phyloP scores from a whole-genome alignment of 1,139 yeast genomes.

The Saccharomyces uvarum region DNA sequence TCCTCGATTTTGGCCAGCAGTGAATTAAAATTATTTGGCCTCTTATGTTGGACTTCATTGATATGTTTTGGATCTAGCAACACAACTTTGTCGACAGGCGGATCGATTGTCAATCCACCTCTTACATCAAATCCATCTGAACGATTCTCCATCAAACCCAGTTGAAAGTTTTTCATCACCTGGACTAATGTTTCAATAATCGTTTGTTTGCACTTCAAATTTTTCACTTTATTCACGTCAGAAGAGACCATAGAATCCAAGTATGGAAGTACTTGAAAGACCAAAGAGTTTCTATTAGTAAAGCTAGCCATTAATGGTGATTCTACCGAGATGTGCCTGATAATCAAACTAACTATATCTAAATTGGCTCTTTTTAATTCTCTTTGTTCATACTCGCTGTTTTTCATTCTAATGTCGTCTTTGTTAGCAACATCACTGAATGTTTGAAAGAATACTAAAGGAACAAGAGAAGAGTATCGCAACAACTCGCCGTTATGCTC shows the following conservation, averaged over 20 bases:
- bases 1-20: constrained; percentile 39
- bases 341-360: constrained; percentile 14
- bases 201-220: constrained; percentile 21
- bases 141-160: constrained; percentile 14
- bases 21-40: constrained; percentile 30
- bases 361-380: constrained; percentile 16
- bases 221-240: constrained; percentile 29
- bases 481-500: constrained; percentile 44
- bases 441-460: constrained; percentile 55
- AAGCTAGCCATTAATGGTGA: constrained; percentile 15
- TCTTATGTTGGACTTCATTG: constrained; percentile 25
- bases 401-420: constrained; percentile 23
- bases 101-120: constrained; percentile 28
- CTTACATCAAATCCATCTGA: constrained; percentile 25
- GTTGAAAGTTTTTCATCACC: constrained; percentile 29
- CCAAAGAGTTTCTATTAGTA: constrained; percentile 14
- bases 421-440: constrained; percentile 52
- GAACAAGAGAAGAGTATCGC: constrained; percentile 50
- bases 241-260: constrained; percentile 43
- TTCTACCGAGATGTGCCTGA: constrained; percentile 10
- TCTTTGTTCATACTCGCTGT: constrained; percentile 21
- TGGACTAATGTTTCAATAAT: constrained; percentile 26
- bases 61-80: constrained; percentile 18
- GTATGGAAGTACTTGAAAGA: constrained; percentile 40
- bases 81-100: constrained; percentile 28